Evolutionary conservation across 768 basidiomycete genomes (phyloP).

Genomic region (Leccinum incarnatum): DNA sequence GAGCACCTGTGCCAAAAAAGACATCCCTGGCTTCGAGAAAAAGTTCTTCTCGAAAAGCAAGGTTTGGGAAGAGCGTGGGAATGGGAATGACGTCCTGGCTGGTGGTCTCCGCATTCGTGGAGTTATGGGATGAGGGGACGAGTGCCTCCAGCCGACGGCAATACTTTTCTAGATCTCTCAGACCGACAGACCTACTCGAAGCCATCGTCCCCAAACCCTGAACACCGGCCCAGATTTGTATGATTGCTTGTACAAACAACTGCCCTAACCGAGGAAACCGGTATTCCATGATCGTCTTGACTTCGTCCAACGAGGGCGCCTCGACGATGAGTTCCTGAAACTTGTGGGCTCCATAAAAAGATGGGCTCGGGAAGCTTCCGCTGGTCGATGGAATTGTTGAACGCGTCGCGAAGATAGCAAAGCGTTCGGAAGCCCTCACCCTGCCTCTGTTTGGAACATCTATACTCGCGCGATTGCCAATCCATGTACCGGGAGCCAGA

Average conservation of each 20-base stretch:
- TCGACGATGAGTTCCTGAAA: conserved; percentile 68
- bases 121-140: conserved; percentile 47
- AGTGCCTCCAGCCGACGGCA: conserved; percentile 68
- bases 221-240: conserved; percentile 68
- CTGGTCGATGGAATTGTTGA: conserved; percentile 52
- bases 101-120: conserved; percentile 39
- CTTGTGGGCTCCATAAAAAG: conserved; percentile 85
- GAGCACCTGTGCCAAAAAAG: conserved; percentile 75
- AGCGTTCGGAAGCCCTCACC: conserved; percentile 74
- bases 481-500: conserved; percentile 62
- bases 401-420: conserved; percentile 87
- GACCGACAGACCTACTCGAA: conserved; percentile 60
- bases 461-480: conserved; percentile 68
- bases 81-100: conserved; percentile 33
- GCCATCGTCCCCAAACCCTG: conserved; percentile 47
- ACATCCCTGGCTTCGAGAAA: conserved; percentile 87
- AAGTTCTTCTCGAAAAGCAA: conserved; percentile 79
- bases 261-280: conserved; percentile 64
- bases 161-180: conserved; percentile 82
- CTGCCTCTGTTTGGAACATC: conserved; percentile 72
- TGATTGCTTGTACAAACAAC: conserved; percentile 45
- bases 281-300: conserved; percentile 63
- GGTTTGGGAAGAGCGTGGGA: conserved; percentile 59
- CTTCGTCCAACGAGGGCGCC: conserved; percentile 63
- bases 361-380: conserved; percentile 51